Base-by-base conservation (phyloP, 495 filamentous ascomycete genomes). In the Aspergillus hancockii region DNA sequence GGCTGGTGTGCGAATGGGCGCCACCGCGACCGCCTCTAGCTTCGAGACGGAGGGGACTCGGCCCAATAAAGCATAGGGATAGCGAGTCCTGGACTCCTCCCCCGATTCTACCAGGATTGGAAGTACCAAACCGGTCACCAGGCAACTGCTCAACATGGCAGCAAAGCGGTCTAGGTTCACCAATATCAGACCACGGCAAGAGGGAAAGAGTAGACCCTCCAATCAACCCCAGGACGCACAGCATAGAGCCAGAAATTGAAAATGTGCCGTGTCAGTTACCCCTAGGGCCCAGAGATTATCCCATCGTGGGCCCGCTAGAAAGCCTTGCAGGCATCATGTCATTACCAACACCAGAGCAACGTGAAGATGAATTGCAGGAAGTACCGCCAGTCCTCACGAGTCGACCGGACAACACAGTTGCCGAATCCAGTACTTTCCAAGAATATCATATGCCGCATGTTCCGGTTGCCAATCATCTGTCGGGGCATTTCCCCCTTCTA, bases 61-160 rank as follows among this genome's bases (percentile, higher is more conserved):
- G 61, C 18, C 61, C 61, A 9, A 57, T 63, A 18, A 63, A 63
- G 41, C 25, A 51, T 50, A 55, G 60, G 0, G 28, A 59, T 43
- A 30, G 46, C 13, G 16, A 41, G n/a, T 5, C 22, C 14, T 63
- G 61, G 61, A 32, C 47, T 4, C 61, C 61, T 4, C 31, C 30
- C 4, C 32, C 56, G n/a, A 59, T 63, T n/a, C 28, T 52, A 13
- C 55, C 60, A 18, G 54, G 52, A 8, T 18, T 13, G 1, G 10
- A 54, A 10, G 12, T 18, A n/a, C 18, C 1, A 14, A 3, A 45
- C n/a, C 41, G 14, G 41, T 3, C 9, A 9, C 41, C 9, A 13
- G 41, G 9, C 1, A 45, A 16, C 16, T 45, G n/a, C 7, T 21
- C 41, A 18, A 2, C 6, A 45, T 45, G 6, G 7, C 18, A 19